Evolutionary conservation across 148 eudicot genomes (phyloP), one percentile per base, ranked within the genome.

Genomic region (Persicaria tinctoria): DNA sequence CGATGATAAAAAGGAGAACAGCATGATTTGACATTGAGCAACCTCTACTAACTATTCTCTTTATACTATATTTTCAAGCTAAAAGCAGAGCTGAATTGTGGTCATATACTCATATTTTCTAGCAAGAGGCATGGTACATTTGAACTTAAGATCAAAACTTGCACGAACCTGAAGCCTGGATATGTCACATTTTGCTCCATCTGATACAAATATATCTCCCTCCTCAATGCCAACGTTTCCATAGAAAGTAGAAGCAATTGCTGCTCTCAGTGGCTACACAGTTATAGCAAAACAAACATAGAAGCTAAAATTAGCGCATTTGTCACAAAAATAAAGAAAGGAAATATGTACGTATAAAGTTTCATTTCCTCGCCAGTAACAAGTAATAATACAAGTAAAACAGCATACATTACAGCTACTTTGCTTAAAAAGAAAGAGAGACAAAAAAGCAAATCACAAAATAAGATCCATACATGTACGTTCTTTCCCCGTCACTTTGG

Each of bases 131-230:
- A 14, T 14, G 18, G 47, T 38, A 38, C 13, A 66, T 63, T 32
- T 63, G 70, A 44, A 41, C 70, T 63, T 66, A 12, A 18, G 5
- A 66, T 12, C 7, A 8, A 32, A 3, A 66, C 38, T 66, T 38
- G n/a, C 5, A 48, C 77, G 46, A 62, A 93, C 98, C 98, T 93
- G 98, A 78, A 93, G 98, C 54, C 98, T 88, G 63, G 94, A 83
- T 80, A 91, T 93, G 84, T 93, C 98, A 89, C 91, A 89, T 86
- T 93, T 93, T 46, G 98, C 97, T 78, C 98, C 98, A 81, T 89
- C 98, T 55, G 98, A 93, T 56, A 93, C 97, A 84, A 93, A 93
- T 63, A 93, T 89, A 83, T 93, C 96, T 79, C 83, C 84, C 73
- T 86, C 97, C 77, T 87, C 98, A 80, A 93, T 89, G 73, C 92